Percentiles rank a stretch among this genome's conserved stretches.
phyloP scores from a whole-genome alignment of 345 rosid genomes.

The Salix udensis region DNA sequence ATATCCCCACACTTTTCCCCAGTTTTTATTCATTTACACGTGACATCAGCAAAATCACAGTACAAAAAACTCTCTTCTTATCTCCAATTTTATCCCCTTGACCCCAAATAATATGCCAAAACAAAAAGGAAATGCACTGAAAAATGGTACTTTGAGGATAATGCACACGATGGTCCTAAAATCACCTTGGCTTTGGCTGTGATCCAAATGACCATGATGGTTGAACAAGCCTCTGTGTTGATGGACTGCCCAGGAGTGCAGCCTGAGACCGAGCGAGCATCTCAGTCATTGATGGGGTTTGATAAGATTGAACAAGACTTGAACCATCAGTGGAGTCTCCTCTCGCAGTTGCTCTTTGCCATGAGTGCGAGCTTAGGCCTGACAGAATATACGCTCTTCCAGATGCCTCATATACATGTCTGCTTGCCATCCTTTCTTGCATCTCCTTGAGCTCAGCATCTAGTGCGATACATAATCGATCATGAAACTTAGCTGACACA shows the following conservation, averaged over 20 bases:
- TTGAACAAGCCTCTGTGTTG: constrained; percentile 63
- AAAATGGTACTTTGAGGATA: not conserved
- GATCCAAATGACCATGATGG: constrained; percentile 54
- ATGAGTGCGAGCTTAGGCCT: constrained; percentile 94
- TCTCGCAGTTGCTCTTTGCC: constrained; percentile 99
- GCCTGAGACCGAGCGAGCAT: constrained; percentile 89
- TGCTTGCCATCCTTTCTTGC: constrained; percentile 94
- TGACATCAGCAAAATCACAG: constrained; percentile 25
- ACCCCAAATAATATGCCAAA: constrained; percentile 25
- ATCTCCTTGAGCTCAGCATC: constrained; percentile 93
- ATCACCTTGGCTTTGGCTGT: constrained; percentile 76
- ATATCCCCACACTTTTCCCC: constrained; percentile 24
- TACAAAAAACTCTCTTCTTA: constrained; percentile 10
- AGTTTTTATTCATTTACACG: constrained; percentile 53
- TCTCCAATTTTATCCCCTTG: constrained; percentile 19
- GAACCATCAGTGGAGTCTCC: constrained; percentile 88
- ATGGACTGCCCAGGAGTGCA: constrained; percentile 42
- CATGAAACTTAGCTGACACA: constrained; percentile 58
- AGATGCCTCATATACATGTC: constrained; percentile 84
- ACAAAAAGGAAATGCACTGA: constrained; percentile 16
- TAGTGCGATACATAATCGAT: constrained; percentile 68
- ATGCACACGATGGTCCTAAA: not conserved
- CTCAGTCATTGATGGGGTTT: constrained; percentile 89
- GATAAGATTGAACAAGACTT: constrained; percentile 75
- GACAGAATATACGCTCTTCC: constrained; percentile 96